Evolutionary conservation across 257 asterid species (phyloP).

Genomic region (Ilex aquifolium): DNA sequence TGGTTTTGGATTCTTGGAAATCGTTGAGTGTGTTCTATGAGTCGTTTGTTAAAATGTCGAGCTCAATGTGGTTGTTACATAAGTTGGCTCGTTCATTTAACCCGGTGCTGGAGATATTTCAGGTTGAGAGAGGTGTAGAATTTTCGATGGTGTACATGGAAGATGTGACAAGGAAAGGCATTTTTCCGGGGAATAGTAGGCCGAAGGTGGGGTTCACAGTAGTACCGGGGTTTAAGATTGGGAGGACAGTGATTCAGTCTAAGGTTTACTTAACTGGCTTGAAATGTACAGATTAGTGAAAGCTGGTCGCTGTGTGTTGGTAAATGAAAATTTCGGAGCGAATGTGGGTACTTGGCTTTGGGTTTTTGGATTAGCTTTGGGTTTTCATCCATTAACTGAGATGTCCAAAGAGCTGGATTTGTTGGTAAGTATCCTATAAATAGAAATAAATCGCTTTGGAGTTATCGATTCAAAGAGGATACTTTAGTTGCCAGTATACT

Average conservation of each 20-base stretch:
- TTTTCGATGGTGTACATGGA: slow-evolving; percentile 86
- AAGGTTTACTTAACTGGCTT: slow-evolving; percentile 65
- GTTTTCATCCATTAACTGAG: not conserved
- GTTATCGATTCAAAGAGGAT: no score
- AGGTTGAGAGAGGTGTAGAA: slow-evolving; percentile 70
- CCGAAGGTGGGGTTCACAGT: slow-evolving; percentile 83
- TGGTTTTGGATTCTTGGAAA: slow-evolving; percentile 80
- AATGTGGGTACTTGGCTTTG: not conserved
- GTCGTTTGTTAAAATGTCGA: slow-evolving; percentile 81
- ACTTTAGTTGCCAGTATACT: not conserved
- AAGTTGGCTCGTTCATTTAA: slow-evolving; percentile 68
- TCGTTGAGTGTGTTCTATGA: slow-evolving; percentile 72
- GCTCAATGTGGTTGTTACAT: slow-evolving; percentile 91
- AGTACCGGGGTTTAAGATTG: slow-evolving; percentile 85
- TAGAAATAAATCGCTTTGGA: not conserved
- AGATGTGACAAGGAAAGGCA: slow-evolving; percentile 53
- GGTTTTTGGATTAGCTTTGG: not conserved
- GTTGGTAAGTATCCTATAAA: not conserved
- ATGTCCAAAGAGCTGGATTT: not conserved
- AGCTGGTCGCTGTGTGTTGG: not conserved
- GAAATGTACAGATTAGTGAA: slow-evolving; percentile 28
- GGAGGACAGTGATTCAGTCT: slow-evolving; percentile 67
- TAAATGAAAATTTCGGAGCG: not conserved
- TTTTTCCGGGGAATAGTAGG: slow-evolving; percentile 26
- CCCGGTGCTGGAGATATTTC: slow-evolving; percentile 81